Percentiles rank a stretch among this genome's conserved stretches.
Conservation (phyloP, 352 stramenopile species). For the Globisporangium radiosum region DNA sequence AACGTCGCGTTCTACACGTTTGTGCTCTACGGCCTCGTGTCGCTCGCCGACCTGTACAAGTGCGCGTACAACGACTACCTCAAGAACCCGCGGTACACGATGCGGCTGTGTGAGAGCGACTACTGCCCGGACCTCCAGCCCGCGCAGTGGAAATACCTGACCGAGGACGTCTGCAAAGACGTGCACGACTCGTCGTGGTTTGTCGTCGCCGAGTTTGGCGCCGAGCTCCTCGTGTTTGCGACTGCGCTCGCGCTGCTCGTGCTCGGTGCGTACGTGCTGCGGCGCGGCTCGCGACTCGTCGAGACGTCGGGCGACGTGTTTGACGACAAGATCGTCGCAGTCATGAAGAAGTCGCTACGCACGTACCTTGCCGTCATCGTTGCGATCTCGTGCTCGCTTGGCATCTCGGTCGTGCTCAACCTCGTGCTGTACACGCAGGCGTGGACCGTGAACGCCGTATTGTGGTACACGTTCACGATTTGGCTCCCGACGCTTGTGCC, state of each 20-base stretch:
- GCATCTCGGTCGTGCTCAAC: conserved; percentile 54
- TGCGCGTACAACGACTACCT: conserved; percentile 86
- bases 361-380: conserved; percentile 76
- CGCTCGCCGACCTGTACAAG: conserved; percentile 74
- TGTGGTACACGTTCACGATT: conserved; percentile 79
- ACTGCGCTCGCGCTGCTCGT: conserved; percentile 55
- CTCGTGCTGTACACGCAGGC: conserved; percentile 56
- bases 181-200: conserved; percentile 61
- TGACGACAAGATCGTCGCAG: conserved; percentile 59
- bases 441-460: conserved; percentile 57
- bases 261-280: conserved; percentile 61
- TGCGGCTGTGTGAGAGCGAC: conserved; percentile 59
- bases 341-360: conserved; percentile 76
- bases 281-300: conserved; percentile 59
- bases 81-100: conserved; percentile 71
- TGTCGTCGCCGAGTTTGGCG: conserved; percentile 41
- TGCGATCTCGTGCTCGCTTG: conserved; percentile 59
- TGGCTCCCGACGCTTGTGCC: conserved; percentile 74
- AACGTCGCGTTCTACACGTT: conserved; percentile 64
- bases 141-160: conserved; percentile 71
- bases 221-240: conserved; percentile 55
- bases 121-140: conserved; percentile 80
- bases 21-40: conserved; percentile 64
- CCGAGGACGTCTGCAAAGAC: conserved; percentile 56
- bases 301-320: conserved; percentile 69